These are phyloP conservation scores for Mucuna pruriens DNA, from an alignment of 306 rosid species.

Conservation along the genomic window DNA sequence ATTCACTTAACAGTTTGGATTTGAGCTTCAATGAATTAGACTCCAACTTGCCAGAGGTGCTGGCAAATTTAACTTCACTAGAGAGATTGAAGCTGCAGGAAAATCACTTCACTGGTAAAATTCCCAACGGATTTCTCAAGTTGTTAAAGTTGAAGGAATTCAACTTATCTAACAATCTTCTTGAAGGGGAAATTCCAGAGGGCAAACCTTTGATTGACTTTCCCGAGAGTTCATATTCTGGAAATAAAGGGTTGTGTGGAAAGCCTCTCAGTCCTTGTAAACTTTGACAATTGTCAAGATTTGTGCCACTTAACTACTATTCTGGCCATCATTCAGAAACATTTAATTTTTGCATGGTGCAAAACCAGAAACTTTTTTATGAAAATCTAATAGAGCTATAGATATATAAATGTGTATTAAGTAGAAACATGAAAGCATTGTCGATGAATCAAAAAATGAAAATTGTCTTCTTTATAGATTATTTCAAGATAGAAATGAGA, in stretches of 20 bases:
- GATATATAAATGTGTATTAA: too few species aligned
- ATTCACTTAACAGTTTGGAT: slow-evolving; percentile 50
- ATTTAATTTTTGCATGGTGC: background rate
- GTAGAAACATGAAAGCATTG: too few species aligned
- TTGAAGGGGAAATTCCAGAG: slow-evolving; percentile 66
- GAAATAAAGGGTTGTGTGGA: slow-evolving; percentile 65
- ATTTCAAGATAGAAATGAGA: too few species aligned
- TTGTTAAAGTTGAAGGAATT: slow-evolving; percentile 51
- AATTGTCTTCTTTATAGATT: too few species aligned
- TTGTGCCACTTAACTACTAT: background rate
- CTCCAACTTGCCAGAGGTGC: slow-evolving; percentile 51
- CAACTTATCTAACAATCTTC: slow-evolving; percentile 56
- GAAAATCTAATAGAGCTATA: too few species aligned
- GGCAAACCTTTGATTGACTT: slow-evolving; percentile 57
- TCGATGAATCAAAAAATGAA: too few species aligned
- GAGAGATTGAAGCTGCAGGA: slow-evolving; percentile 60
- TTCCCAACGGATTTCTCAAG: slow-evolving; percentile 57
- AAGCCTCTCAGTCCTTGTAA: slow-evolving; percentile 61
- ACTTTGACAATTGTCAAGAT: background rate
- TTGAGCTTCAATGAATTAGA: slow-evolving; percentile 53
- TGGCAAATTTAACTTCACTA: slow-evolving; percentile 49
- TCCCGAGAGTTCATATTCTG: slow-evolving; percentile 53
- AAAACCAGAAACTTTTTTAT: too few species aligned
- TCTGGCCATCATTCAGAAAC: background rate
- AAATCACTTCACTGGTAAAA: slow-evolving; percentile 55